Percentiles rank a stretch among this genome's conserved stretches.
Conservation (phyloP, 2,329 filamentous ascomycete species). For the Thelonectria blattea region DNA sequence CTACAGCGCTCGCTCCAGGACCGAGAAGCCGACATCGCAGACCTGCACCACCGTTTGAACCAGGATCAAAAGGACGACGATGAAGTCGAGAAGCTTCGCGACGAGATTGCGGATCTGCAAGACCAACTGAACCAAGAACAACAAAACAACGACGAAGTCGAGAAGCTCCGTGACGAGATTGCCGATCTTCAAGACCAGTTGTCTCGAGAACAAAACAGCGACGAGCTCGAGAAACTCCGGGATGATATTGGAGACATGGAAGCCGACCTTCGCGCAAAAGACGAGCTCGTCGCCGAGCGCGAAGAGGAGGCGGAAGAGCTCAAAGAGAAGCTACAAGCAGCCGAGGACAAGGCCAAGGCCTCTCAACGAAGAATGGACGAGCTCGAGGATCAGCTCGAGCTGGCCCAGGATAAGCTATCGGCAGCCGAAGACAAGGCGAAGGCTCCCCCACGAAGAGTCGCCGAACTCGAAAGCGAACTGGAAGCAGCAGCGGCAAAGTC, state of each 20-base stretch:
- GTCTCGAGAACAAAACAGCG: constrained; percentile 60
- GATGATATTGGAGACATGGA: constrained; percentile 80
- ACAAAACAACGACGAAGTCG: constrained; percentile 64
- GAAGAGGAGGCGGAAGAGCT: constrained; percentile 77
- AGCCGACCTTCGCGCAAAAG: constrained; percentile 76
- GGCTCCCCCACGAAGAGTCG: too few relatives aligned
- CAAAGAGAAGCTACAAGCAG: constrained; percentile 59
- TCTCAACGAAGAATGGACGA: constrained; percentile 57
- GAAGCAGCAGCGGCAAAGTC: too few relatives aligned
- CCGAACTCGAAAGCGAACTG: too few relatives aligned
- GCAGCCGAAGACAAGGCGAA: too few relatives aligned
- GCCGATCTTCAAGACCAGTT: constrained; percentile 67
- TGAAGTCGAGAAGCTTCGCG: constrained; percentile 65
- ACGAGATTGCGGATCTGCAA: constrained; percentile 65
- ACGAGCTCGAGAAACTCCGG: constrained; percentile 69
- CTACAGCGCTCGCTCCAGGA: constrained; percentile 63
- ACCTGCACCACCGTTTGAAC: constrained; percentile 65
- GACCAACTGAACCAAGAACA: constrained; percentile 64
- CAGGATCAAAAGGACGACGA: constrained; percentile 62
- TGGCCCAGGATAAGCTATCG: too few relatives aligned
- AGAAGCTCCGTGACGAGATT: constrained; percentile 63
- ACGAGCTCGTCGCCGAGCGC: constrained; percentile 72
- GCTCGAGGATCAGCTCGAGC: constrained; percentile 51
- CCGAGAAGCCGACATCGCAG: constrained; percentile 65
- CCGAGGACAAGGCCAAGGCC: constrained; percentile 65